Evolutionary conservation across 2,329 filamentous ascomycete species (phyloP), one percentile per base, ranked within the genome.

Genomic region (Atkinsonella hypoxylon): DNA sequence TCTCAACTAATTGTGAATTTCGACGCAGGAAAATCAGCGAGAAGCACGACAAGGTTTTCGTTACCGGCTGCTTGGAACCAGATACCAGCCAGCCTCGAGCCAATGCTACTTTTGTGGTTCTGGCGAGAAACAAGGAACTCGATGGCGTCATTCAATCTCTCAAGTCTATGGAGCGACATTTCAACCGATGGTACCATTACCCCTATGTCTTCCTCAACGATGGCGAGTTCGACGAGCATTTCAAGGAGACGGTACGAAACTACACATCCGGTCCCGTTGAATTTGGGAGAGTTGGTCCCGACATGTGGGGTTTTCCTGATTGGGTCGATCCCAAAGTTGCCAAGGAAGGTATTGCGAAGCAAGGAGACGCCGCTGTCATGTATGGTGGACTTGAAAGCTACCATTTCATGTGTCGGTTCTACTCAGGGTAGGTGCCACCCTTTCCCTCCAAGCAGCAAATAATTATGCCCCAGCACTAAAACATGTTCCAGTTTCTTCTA

Each of bases 321-420:
- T 98, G 93, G 93, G 87, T 93, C 48, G 90, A 98, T 64, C 80
- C 82, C 58, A 90, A 93, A 66, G 88, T 96, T 49, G 91, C 90
- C 57, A 89, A 90, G 70, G 93, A 98, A 68, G 91, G 91, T 54
- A 95, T 98, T 62, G 82, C 87, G 49, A 95, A 96, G 72, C 93
- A 98, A 68, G 93, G 93, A 57, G 93, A 98, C 67, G 83, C 84
- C 47, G 93, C 93, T 45, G 95, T 98, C 74, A 98, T 98, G 93
- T 98, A 97, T 66, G 93, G 93, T 66, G 93, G 93, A 45, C 85
- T 98, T 76, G 93, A 97, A 68, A 96, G 90, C 70, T 98, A 98
- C 65, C 93, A 98, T 63, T 85, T 94, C 70, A 98, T 98, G 93
- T 98, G 93, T 67, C 82, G 93, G 59, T 98, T 98, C 75, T 98